A percentile compares a stretch with the other conserved stretches of the same genome.
Conservation (phyloP, 2,329 filamentous ascomycete genomes). For the Arthroderma sp. region DNA sequence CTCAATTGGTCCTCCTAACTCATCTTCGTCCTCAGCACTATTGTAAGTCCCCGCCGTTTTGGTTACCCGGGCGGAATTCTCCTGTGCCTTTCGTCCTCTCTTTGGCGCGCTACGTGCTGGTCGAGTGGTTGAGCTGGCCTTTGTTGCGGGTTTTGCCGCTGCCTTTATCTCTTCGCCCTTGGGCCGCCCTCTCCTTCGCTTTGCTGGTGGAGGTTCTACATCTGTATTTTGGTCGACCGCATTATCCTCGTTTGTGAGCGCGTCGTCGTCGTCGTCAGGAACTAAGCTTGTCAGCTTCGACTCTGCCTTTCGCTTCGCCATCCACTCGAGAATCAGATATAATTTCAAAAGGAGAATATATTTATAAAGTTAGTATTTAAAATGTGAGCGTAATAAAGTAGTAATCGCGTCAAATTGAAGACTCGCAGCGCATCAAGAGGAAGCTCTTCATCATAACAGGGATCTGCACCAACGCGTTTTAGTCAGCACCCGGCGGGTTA, state of each 20-base stretch:
- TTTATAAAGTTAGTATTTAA: no score
- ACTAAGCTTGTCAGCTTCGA: slow-evolving; percentile 34
- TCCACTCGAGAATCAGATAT: slow-evolving; percentile 7
- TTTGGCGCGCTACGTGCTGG: slow-evolving; percentile 11
- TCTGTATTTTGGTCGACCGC: slow-evolving; percentile 17
- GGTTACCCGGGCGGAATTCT: neutral
- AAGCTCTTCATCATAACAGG: no score
- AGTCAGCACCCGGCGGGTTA: no score
- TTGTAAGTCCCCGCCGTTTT: neutral
- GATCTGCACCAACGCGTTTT: no score
- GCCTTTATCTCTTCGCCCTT: slow-evolving; percentile 33
- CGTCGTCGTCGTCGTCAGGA: slow-evolving; percentile 30
- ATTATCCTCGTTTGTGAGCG: slow-evolving; percentile 17
- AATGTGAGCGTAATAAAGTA: no score
- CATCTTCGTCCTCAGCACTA: slow-evolving; percentile 11
- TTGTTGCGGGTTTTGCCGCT: slow-evolving; percentile 20
- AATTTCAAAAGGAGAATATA: no score
- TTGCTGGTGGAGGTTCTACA: slow-evolving; percentile 22
- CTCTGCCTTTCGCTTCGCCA: slow-evolving; percentile 30
- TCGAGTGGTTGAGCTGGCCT: slow-evolving; percentile 13
- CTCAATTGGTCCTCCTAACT: slow-evolving; percentile 19
- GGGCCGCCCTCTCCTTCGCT: slow-evolving; percentile 25
- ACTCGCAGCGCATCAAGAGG: no score
- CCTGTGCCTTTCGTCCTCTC: slow-evolving; percentile 15
- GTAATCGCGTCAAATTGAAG: no score